A percentile compares a stretch with the other conserved stretches of the same genome.
Conservation (phyloP, 148 eudicot species). For the Cornus controversa region DNA sequence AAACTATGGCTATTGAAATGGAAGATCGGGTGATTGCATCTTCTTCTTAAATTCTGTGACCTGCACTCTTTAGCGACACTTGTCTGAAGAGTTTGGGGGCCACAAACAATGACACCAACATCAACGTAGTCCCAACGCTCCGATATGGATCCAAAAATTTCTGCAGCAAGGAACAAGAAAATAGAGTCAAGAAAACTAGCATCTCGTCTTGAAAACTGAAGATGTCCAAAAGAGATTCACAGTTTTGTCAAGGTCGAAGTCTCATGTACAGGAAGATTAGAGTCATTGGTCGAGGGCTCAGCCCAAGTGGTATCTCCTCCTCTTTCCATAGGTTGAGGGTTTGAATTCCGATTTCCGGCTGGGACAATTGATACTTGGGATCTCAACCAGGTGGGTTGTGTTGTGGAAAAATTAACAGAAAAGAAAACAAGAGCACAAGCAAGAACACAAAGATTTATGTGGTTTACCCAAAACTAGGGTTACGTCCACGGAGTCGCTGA, state of each 20-base stretch:
- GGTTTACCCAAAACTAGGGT: too few relatives aligned
- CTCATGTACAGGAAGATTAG: too few relatives aligned
- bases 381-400: too few relatives aligned
- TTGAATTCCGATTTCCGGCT: too few relatives aligned
- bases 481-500: too few relatives aligned
- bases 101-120: slow-evolving; percentile 81
- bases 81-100: slow-evolving; percentile 67
- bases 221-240: background rate
- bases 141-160: slow-evolving; percentile 49
- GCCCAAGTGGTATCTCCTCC: too few relatives aligned
- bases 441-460: too few relatives aligned
- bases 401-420: too few relatives aligned
- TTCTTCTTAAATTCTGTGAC: slow-evolving; percentile 44
- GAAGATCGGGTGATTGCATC: slow-evolving; percentile 46
- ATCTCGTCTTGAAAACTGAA: background rate
- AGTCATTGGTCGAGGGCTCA: too few relatives aligned
- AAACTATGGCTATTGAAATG: slow-evolving; percentile 81
- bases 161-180: slow-evolving; percentile 37
- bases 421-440: too few relatives aligned
- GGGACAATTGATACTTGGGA: too few relatives aligned
- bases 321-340: too few relatives aligned
- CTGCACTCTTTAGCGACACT: slow-evolving; percentile 73
- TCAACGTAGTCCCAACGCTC: slow-evolving; percentile 65
- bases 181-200: background rate
- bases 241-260: background rate